Conservation (phyloP, 768 basidiomycete genomes). For the Tephrocybe sp. region DNA sequence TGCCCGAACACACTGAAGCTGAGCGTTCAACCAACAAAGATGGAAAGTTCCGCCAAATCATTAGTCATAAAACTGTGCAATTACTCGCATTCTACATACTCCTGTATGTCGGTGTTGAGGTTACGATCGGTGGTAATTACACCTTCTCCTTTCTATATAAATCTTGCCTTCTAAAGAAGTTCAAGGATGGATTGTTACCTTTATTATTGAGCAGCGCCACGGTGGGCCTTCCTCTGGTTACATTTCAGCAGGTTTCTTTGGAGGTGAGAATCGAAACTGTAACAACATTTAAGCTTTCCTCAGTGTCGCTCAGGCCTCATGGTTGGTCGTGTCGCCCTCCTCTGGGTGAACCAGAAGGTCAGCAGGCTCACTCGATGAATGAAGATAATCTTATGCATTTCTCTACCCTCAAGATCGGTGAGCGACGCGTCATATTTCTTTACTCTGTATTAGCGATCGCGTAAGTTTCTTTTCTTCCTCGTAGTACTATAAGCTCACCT, state of each 20-base stretch:
- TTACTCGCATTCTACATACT: conserved; percentile 62
- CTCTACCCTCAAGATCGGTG: conserved; percentile 43
- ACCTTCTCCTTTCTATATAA: neutral
- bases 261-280: conserved; percentile 6
- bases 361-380: too few relatives aligned
- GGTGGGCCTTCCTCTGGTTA: conserved; percentile 35
- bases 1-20: conserved; percentile 27
- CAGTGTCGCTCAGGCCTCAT: neutral
- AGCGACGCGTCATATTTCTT: conserved; percentile 52
- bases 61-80: conserved; percentile 54
- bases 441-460: conserved; percentile 52
- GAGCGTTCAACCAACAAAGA: neutral
- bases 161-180: neutral
- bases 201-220: conserved; percentile 35
- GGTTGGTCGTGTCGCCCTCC: conserved; percentile 50
- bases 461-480: conserved; percentile 25
- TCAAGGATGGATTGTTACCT: conserved; percentile 73
- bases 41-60: conserved; percentile 45
- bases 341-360: conserved; percentile 58
- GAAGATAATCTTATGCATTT: neutral
- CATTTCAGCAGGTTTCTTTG: conserved; percentile 27
- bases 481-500: neutral
- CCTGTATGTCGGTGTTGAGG: conserved; percentile 71
- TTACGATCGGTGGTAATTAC: conserved; percentile 51
- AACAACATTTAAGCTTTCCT: conserved; percentile 41